These are phyloP conservation scores for Violaceomyces palustris DNA, from an alignment of 1,284 basidiomycete species.

Conservation along the genomic window DNA sequence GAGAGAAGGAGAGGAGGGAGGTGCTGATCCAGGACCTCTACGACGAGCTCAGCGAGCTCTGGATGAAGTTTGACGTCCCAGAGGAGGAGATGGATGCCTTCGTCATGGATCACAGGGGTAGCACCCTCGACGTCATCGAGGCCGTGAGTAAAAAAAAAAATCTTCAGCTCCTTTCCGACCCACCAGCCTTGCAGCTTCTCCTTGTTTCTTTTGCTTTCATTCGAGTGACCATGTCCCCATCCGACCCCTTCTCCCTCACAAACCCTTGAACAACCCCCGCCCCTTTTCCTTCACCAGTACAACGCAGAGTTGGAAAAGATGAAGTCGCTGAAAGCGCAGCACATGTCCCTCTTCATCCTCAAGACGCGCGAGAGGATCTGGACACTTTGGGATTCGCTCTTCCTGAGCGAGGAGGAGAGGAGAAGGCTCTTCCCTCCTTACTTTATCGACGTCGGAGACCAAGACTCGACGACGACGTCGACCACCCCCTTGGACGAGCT, in stretches of 20 bases:
- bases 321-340: constrained; percentile 77
- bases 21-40: constrained; percentile 45
- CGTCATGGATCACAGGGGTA: constrained; percentile 59
- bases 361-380: constrained; percentile 77
- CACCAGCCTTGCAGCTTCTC: background rate
- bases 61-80: constrained; percentile 48
- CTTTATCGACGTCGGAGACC: constrained; percentile 23
- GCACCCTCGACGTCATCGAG: constrained; percentile 66
- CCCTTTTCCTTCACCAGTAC: constrained; percentile 59
- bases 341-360: constrained; percentile 78
- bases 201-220: background rate
- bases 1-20: constrained; percentile 42
- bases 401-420: constrained; percentile 76
- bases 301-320: constrained; percentile 85
- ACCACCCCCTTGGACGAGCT: constrained; percentile 55
- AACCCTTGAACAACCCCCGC: constrained; percentile 25
- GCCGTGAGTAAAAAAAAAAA: constrained; percentile 56
- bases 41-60: constrained; percentile 50
- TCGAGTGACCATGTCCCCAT: background rate
- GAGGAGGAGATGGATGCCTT: constrained; percentile 51
- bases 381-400: constrained; percentile 76
- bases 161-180: too few species aligned
- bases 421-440: constrained; percentile 54
- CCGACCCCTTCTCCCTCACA: background rate
- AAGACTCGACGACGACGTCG: constrained; percentile 3